These are phyloP conservation scores for Xylaria venustula DNA, from an alignment of 495 filamentous ascomycete species.

Conservation along the genomic window DNA sequence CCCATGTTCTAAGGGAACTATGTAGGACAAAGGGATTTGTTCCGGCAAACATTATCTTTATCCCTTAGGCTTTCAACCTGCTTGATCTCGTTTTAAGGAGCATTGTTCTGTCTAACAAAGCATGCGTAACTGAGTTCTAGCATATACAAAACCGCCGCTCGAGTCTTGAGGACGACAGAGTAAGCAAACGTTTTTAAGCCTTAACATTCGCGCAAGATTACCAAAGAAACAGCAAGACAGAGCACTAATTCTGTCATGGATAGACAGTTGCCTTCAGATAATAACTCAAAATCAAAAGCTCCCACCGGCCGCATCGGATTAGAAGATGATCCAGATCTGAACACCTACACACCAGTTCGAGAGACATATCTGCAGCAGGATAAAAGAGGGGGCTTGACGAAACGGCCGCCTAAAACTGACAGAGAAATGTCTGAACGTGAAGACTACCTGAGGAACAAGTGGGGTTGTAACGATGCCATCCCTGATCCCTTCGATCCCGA, in stretches of 20 bases:
- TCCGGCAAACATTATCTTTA: background rate
- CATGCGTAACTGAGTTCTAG: background rate
- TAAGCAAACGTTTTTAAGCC: too few species aligned
- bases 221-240: too few species aligned
- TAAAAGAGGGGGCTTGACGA: background rate
- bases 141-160: background rate
- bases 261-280: too few species aligned
- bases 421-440: conserved; percentile 2
- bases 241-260: too few species aligned
- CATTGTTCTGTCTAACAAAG: background rate
- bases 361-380: background rate
- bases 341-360: background rate
- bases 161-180: too few species aligned
- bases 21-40: background rate
- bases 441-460: conserved; percentile 19
- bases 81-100: background rate
- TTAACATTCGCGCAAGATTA: too few species aligned
- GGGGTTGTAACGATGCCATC: conserved; percentile 16
- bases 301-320: background rate
- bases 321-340: background rate
- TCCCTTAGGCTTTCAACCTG: background rate
- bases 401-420: background rate
- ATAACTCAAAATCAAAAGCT: too few species aligned
- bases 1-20: too few species aligned
- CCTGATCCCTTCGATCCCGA: conserved; percentile 17